Evolutionary conservation across 352 stramenopile species (phyloP), one percentile per base, ranked within the genome.

Genomic region (Pythium periplocum): DNA sequence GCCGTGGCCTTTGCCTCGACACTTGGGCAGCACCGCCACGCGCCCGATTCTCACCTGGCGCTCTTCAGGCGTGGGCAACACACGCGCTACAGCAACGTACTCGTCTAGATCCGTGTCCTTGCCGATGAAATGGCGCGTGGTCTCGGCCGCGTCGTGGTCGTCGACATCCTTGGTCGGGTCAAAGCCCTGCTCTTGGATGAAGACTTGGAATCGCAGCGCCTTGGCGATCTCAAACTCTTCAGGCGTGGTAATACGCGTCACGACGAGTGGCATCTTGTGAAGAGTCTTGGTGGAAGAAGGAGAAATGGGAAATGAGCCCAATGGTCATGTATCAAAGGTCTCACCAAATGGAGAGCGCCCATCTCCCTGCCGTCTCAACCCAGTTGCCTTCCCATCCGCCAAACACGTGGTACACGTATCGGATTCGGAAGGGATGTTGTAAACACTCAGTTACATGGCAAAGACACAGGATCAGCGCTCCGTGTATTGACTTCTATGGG

Each of bases 41-140:
- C 78, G 75, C 0, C 78, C 71, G 39, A 88, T 68, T 48, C 75
- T 83, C 53, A 66, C 75, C 47, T 69, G 73, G 51, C 62, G 64
- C 34, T 44, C 38, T 4, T 48, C 40, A 0, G 61, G 38, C 40
- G 75, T 65, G 36, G 85, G 46, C 35, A 86, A 38, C 33, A 65
- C 64, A 30, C 76, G 73, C 5, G 69, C 74, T 8, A 78, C 73
- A 1, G 76, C 74, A n/a, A 84, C 68, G 51, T 67, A 75, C 63
- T 78, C 74, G 62, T 71, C 62, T 53, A 71, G 47, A 43, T 86
- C 72, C 26, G 66, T 40, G 50, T 86, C 71, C 36, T 72, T 75
- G 49, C 69, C 77, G n/a, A 86, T 4, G 43, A 86, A 83, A 47
- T 85, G 71, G 38, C 71, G 43, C 30, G 75, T 88, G 9, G 66